Evolutionary conservation across 108 stramenopile genomes (phyloP).

Genomic region (Conticribra weissflogii): DNA sequence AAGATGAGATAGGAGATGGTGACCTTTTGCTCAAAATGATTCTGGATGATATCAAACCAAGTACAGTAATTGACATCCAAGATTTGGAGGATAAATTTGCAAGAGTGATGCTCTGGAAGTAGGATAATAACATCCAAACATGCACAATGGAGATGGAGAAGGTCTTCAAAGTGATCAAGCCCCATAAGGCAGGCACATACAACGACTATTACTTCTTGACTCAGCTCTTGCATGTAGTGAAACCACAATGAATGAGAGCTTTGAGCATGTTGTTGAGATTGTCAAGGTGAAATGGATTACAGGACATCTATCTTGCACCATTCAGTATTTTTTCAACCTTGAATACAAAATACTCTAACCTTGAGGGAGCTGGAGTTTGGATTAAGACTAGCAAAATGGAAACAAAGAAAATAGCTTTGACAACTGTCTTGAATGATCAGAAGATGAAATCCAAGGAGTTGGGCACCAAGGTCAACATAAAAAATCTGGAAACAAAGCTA

Average conservation of each 20-base stretch:
- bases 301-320: background rate
- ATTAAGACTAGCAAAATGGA: background rate
- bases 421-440: background rate
- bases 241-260: conserved; percentile 2
- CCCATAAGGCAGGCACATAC: conserved; percentile 1
- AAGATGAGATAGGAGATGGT: conserved; percentile 4
- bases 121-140: conserved; percentile 1
- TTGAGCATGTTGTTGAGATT: background rate
- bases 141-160: conserved; percentile 1
- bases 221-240: conserved; percentile 13
- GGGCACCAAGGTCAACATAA: background rate
- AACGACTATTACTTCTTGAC: conserved; percentile 7
- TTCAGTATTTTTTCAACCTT: background rate
- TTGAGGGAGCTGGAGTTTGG: background rate
- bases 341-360: background rate
- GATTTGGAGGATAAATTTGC: background rate
- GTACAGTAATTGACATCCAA: conserved; percentile 5
- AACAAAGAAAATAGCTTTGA: background rate
- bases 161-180: background rate
- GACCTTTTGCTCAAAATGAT: conserved; percentile 9
- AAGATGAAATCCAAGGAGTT: background rate
- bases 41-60: conserved; percentile 8
- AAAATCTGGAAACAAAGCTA: background rate
- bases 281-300: background rate
- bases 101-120: background rate